Evolutionary conservation across 129 eudicot genomes (phyloP), one percentile per base, ranked within the genome.

Genomic region (Apium graveolens): DNA sequence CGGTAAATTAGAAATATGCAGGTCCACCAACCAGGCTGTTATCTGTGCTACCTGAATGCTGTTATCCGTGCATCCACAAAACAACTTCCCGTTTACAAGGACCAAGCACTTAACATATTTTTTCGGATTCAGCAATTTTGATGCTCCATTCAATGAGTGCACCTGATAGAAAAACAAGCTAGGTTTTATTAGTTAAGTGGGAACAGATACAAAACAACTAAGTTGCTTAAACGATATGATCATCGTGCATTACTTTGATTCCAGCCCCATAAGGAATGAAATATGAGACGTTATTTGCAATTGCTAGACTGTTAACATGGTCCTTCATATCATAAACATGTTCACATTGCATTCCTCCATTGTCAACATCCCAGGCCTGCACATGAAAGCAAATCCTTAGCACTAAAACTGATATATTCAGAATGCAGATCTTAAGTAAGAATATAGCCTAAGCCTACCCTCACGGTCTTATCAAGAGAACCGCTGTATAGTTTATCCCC

Each of bases 211-310:
- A 41, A 11, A 41, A 6, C 48, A 38, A 21, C 34, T 41, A 2
- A 11, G 53, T 41, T 72, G 48, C 34, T 42, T 12, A 41, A 41
- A 17, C 41, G 76, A n/a, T 10, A 11, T 1, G 6, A n/a, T 37
- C 53, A 20, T n/a, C 1, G 53, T 44, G 16, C 60, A 65, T 7
- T 44, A 73, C 77, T 24, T 73, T 91, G 80, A 89, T 79, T 77
- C 97, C 97, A 60, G 85, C 74, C 42, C 94, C 97, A 80, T 91
- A 90, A 53, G 97, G 97, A 80, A 87, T 84, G 62, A 86, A 91
- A 73, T 88, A 91, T 3, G 92, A 86, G 37, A 87, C 80, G 79
- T 46, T 89, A 74, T 89, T 86, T 46, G 94, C 85, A 17, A 91
- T 89, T 43, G 82, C 88, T 29, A 91, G 88, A 78, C 78, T 84